Evolutionary conservation across 495 filamentous ascomycete species (phyloP), one percentile per base, ranked within the genome.

Genomic region (Penicillium psychrofluorescens): DNA sequence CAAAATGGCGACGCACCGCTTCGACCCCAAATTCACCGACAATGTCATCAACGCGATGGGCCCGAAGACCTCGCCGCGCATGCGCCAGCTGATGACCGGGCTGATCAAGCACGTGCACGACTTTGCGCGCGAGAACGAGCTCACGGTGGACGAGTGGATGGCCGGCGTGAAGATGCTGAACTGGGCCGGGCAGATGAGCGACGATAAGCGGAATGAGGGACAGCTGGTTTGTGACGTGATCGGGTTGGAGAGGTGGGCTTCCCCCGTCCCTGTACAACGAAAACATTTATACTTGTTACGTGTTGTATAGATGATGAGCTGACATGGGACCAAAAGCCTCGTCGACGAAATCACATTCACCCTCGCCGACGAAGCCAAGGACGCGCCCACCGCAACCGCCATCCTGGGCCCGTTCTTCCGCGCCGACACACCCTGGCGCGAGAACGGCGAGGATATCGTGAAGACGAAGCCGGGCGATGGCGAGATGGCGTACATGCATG

Each of bases 361-460:
- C 41, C 66, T 80, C 43, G 75, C 75, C 35, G 56, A 63, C 22
- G 69, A 74, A 43, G 74, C 67, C 42, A 45, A 43, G 9, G 76
- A 72, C 35, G 59, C 67, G 10, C 74, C 76, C 30, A 90, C 86
- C 9, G 75, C 83, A 12, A 85, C 85, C 4, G 75, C 85, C 35
- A 81, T 89, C 32, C 75, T 90, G 0, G 86, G 86, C 7, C 86
- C 86, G 4, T 89, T 89, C 71, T 90, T 82, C 73, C 79, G 86
- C 11, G 68, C 78, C 44, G 71, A 87, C 57, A 81, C 85, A 0
- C 83, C 84, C 4, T 59, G 68, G 15, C 71, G 76, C 32, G 53
- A 73, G 7, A 86, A 84, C 65, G 84, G 79, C 14, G 75, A 68
- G 44, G 80, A 74, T 46, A 84, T 88, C 49, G 82, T 86, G 58